Evolutionary conservation across 768 basidiomycete species (phyloP), one percentile per base, ranked within the genome.

Genomic region (Phylloporus arenicola): DNA sequence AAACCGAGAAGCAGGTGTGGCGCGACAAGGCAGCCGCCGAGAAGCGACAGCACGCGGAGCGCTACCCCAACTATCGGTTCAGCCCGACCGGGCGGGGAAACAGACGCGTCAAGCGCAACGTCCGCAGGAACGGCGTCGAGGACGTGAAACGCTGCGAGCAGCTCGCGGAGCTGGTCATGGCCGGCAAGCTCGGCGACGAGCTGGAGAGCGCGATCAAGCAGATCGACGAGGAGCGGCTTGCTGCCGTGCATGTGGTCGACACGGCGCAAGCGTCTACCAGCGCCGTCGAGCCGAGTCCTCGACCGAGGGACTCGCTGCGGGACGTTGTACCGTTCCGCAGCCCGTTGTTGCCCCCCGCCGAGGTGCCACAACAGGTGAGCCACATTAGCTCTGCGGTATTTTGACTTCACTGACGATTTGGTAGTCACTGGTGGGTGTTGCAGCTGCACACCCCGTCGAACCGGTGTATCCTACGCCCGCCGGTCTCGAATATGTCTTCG

Each of bases 11-110:
- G 58, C 64, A 70, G 41, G 55, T 70, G n/a, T 84, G 76, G 75
- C 71, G 72, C 25, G 62, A 67, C 52, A 75, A 70, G 61, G 81
- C 82, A 3, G 72, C 75, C 19, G 61, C 71, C 12, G 81, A 79
- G 59, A 81, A 82, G 58, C 50, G 66, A 3, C 71, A 74, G 31
- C 82, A 83, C 53, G 62, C 64, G 1, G 54, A 63, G 17, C 72
- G 69, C 45, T 75, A 82, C 54, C 81, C 82, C 13, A 68, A 72
- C 53, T 84, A 84, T 57, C 75, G 75, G 11, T 84, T 79, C 67
- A 65, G 68, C 20, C 81, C 81, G 6, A 64, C 65, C 29, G 58
- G 64, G 10, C 75, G 79, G 7, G 56, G 69, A 5, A 72, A 72
- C 52, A 74, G 72, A 40, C 74, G 74, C 1, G 48, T 73, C 14